phyloP scores from a whole-genome alignment of 306 rosid genomes.

The Cucurbita maxima region DNA sequence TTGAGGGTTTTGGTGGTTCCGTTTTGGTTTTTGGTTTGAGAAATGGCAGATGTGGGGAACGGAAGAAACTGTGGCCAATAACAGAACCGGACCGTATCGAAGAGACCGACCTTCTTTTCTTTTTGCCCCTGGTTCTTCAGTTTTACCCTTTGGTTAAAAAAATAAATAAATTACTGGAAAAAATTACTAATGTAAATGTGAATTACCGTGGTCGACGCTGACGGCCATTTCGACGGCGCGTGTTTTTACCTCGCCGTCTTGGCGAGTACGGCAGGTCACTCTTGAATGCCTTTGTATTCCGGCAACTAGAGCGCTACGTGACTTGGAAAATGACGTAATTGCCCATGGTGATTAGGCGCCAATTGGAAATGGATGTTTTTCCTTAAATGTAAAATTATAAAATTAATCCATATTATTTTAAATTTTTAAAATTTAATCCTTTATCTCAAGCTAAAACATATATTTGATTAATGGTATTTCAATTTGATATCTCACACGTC shows the following conservation, averaged over 20 bases:
- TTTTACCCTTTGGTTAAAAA: neutral
- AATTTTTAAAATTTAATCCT: too few relatives aligned
- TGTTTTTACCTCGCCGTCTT: neutral
- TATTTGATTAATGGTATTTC: too few relatives aligned
- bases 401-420: too few relatives aligned
- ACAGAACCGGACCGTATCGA: conserved; percentile 35
- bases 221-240: neutral
- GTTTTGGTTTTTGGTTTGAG: conserved; percentile 13
- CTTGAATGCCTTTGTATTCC: neutral
- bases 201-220: too few relatives aligned
- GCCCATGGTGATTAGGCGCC: neutral
- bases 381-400: too few relatives aligned
- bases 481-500: too few relatives aligned
- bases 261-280: neutral
- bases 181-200: too few relatives aligned
- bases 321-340: neutral
- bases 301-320: neutral
- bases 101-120: conserved; percentile 5
- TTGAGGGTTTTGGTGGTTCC: conserved; percentile 13
- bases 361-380: too few relatives aligned
- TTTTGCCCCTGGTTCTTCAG: neutral
- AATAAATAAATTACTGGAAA: too few relatives aligned
- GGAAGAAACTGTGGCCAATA: conserved; percentile 35
- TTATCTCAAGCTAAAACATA: too few relatives aligned
- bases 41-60: conserved; percentile 8